These are phyloP conservation scores for Aspergillus sp. DNA, from an alignment of 2,329 filamentous ascomycete genomes.

Conservation along the genomic window DNA sequence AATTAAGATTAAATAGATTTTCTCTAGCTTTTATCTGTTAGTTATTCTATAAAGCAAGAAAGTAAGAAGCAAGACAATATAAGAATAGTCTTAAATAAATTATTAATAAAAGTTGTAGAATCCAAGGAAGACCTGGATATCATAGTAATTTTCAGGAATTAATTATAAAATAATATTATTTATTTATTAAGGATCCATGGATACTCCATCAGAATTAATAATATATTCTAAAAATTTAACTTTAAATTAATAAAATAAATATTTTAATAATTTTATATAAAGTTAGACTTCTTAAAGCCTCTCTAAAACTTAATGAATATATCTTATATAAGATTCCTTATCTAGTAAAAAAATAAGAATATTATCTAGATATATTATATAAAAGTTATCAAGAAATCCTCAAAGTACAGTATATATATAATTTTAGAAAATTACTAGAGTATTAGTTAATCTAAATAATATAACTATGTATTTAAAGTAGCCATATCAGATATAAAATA, in stretches of 20 bases:
- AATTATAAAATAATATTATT: too few species aligned
- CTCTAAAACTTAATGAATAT: not conserved
- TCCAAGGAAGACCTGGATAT: not conserved
- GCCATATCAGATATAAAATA: not conserved
- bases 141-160: not conserved
- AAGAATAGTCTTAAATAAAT: not conserved
- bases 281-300: too few species aligned
- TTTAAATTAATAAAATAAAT: too few species aligned
- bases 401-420: not conserved
- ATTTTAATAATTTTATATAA: not conserved
- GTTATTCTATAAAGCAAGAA: too few species aligned
- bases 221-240: not conserved
- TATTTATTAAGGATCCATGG: too few species aligned
- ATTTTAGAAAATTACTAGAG: too few species aligned
- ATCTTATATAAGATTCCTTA: too few species aligned
- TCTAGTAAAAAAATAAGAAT: too few species aligned
- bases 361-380: not conserved
- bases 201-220: not conserved
- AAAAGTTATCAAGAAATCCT: not conserved
- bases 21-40: too few species aligned
- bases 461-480: not conserved
- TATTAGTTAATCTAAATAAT: not conserved
- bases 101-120: not conserved
- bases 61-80: too few species aligned
- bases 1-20: too few species aligned